Base-by-base conservation (phyloP, 768 basidiomycete species). In the Gelatoporia subvermispora region DNA sequence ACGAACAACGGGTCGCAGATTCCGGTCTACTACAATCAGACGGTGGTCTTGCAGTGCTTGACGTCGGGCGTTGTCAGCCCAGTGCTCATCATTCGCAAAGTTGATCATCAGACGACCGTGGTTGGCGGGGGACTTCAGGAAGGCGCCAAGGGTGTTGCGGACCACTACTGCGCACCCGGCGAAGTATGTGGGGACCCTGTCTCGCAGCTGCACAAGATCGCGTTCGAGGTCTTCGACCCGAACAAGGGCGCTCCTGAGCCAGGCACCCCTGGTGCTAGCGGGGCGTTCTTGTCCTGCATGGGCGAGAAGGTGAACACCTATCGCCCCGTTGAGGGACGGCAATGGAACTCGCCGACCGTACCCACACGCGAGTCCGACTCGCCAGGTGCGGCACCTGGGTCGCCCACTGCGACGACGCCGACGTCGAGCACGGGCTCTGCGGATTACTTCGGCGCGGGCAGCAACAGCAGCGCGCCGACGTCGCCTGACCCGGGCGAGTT, bases 21-120 rank as follows among this genome's bases (percentile, higher is more conserved):
- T 41, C 86, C 93, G 16, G 85, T 98, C 49, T 92, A 93, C 68
- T 98, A 97, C 75, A 98, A 98, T 62, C 89, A 94, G 65, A 93
- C 92, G 1, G 88, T 98, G 41, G 91, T 97, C 24, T 68, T 98
- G 31, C 95, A 98, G 63, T 97, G 93, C 60, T 73, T 95, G 55
- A 88, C 88, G 1, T 95, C 95, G 2, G 95, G 93, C 23, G 88
- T 93, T 37, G 88, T 95, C 58, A 91, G 89, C 50, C 95, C 95
- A 9, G 84, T 93, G 35, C 75, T 98, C 38, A 88, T 97, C 68
- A 88, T 97, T 56, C 88, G 95, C 47, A 92, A 93, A 60, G 90
- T 96, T 45, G 94, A 96, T 59, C 85, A 87, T 57, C 88, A 85
- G 56, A 91, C 89, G 2, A 88, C 82, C 8, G 93, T 88, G 34